Conservation (phyloP, 768 basidiomycete species). For the Coprinopsis strossmayeri region DNA sequence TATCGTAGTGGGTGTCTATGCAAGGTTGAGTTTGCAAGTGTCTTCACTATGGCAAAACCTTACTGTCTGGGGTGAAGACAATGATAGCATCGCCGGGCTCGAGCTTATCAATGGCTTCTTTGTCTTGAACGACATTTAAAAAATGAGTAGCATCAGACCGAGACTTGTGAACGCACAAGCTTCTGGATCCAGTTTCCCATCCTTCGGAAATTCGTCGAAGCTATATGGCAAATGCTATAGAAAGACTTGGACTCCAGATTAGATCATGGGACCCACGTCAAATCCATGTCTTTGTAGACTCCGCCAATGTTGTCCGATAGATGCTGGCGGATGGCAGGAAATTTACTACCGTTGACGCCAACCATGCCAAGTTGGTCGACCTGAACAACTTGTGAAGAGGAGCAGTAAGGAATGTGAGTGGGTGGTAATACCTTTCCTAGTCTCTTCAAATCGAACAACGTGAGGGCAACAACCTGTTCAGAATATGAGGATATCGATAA, state of each 20-base stretch:
- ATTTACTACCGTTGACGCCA: constrained; percentile 83
- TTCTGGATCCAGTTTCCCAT: constrained; percentile 60
- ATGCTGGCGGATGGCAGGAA: constrained; percentile 78
- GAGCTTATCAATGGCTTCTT: constrained; percentile 70
- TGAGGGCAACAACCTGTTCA: constrained; percentile 77
- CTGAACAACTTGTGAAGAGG: constrained; percentile 29
- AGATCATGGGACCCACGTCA: constrained; percentile 44
- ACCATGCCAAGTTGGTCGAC: constrained; percentile 79
- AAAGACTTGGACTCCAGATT: background rate
- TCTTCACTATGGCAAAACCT: too few relatives aligned
- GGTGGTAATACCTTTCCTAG: constrained; percentile 55
- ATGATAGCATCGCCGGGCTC: constrained; percentile 83
- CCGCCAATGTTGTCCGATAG: constrained; percentile 75
- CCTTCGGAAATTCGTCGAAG: constrained; percentile 77
- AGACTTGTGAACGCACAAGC: constrained; percentile 55
- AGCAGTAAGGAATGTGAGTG: background rate
- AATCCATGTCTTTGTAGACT: constrained; percentile 85
- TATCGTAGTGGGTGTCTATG: constrained; percentile 82
- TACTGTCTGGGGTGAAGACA: constrained; percentile 89
- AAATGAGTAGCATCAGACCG: background rate
- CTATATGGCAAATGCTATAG: constrained; percentile 28
- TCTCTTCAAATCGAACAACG: constrained; percentile 83
- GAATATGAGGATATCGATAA: background rate
- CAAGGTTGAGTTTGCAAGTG: too few relatives aligned
- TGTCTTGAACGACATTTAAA: constrained; percentile 44